Percentiles rank a stretch among this genome's conserved stretches.
These are phyloP conservation scores for Pseudonitzschia multistriata DNA, from an alignment of 108 stramenopile species.

Conservation along the genomic window DNA sequence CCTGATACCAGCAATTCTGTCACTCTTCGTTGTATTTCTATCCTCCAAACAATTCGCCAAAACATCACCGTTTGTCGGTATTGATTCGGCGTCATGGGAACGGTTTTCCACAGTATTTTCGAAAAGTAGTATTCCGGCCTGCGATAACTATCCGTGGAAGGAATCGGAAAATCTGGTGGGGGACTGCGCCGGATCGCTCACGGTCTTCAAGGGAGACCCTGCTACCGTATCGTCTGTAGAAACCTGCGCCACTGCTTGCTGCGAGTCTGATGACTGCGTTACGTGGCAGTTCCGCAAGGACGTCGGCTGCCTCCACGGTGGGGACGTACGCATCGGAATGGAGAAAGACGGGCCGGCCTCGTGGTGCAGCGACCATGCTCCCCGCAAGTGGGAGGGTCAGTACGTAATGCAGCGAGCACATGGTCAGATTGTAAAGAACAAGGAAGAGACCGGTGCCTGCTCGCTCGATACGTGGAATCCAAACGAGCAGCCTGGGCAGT, in stretches of 20 bases:
- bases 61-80: neutral
- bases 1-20: neutral
- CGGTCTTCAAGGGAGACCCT: neutral
- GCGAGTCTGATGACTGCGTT: slow-evolving; percentile 36
- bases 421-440: slow-evolving; percentile 21
- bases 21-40: neutral
- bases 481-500: slow-evolving; percentile 49
- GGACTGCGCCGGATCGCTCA: slow-evolving; percentile 41
- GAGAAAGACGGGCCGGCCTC: slow-evolving; percentile 53
- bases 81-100: neutral
- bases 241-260: slow-evolving; percentile 45
- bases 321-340: slow-evolving; percentile 49
- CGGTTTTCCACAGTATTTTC: neutral
- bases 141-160: slow-evolving; percentile 46
- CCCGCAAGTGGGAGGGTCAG: slow-evolving; percentile 52
- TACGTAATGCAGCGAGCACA: slow-evolving; percentile 29
- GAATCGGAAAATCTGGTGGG: slow-evolving; percentile 45
- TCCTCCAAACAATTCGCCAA: neutral
- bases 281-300: slow-evolving; percentile 51
- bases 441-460: neutral
- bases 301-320: slow-evolving; percentile 49
- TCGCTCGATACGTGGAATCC: slow-evolving; percentile 45
- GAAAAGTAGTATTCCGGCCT: slow-evolving; percentile 29
- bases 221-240: slow-evolving; percentile 17
- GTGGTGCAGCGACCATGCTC: slow-evolving; percentile 57